These are phyloP conservation scores for Hyaloperonospora brassicae DNA, from an alignment of 352 stramenopile species.

Conservation along the genomic window DNA sequence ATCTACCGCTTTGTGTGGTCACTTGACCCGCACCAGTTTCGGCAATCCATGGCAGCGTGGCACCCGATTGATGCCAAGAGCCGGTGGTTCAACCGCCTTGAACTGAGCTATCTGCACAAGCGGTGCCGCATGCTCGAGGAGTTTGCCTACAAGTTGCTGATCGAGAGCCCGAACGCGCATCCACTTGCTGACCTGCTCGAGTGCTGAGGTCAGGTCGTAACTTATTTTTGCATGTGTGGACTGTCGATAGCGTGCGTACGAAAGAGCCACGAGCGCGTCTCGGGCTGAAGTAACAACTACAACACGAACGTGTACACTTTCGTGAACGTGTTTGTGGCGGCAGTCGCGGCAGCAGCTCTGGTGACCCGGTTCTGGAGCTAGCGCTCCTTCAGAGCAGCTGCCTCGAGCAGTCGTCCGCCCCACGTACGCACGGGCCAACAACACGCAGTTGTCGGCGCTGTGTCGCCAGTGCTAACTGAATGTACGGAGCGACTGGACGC, in stretches of 20 bases:
- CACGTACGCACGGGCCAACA: no score
- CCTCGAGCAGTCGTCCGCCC: no score
- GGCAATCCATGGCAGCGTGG: constrained; percentile 49
- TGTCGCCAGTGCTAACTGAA: no score
- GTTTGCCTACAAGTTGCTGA: constrained; percentile 63
- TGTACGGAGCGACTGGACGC: neutral
- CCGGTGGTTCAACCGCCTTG: constrained; percentile 78
- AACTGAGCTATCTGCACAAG: constrained; percentile 75
- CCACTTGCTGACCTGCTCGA: constrained; percentile 63
- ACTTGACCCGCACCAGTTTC: constrained; percentile 49
- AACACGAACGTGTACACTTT: no score
- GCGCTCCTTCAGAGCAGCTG: no score
- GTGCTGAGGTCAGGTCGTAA: constrained; percentile 28
- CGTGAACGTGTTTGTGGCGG: no score
- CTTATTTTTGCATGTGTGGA: constrained; percentile 34
- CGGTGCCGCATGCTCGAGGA: constrained; percentile 70
- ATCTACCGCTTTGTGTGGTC: constrained; percentile 56
- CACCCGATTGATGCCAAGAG: constrained; percentile 43
- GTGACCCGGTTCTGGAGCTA: no score
- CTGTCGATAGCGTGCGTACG: neutral
- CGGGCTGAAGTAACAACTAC: no score
- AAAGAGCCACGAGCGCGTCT: no score
- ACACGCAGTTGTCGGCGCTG: no score
- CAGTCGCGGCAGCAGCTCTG: no score
- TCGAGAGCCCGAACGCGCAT: constrained; percentile 67